Evolutionary conservation across 495 filamentous ascomycete species (phyloP).

Genomic region (Rostrohypoxylon terebratum): DNA sequence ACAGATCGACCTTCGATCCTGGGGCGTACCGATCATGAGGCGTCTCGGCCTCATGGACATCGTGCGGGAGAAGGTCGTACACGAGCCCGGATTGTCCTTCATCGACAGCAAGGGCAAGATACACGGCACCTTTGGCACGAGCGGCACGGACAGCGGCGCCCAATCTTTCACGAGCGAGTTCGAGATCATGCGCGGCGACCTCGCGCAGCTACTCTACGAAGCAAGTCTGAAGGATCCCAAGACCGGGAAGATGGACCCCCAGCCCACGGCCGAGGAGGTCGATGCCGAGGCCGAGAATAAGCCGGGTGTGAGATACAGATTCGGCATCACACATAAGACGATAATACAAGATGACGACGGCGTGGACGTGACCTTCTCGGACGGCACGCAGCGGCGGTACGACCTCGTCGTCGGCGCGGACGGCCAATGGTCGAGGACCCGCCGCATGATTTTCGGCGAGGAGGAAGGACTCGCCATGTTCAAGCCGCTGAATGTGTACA

Average conservation of each 20-base stretch:
- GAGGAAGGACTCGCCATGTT: constrained; percentile 41
- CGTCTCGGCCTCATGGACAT: constrained; percentile 62
- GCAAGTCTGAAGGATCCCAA: constrained; percentile 56
- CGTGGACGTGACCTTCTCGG: constrained; percentile 48
- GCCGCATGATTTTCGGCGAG: constrained; percentile 51
- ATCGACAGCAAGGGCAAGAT: constrained; percentile 52
- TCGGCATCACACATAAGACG: constrained; percentile 16
- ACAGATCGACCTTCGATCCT: constrained; percentile 61
- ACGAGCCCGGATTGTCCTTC: constrained; percentile 56
- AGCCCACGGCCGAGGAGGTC: neutral
- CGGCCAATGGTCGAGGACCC: constrained; percentile 59
- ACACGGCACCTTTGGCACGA: constrained; percentile 54
- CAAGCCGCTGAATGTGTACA: constrained; percentile 31
- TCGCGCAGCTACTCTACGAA: constrained; percentile 59
- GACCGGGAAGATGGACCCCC: constrained; percentile 8
- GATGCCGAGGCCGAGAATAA: neutral
- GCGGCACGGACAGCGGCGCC: constrained; percentile 51
- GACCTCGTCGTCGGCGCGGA: constrained; percentile 65
- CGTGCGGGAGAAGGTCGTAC: constrained; percentile 51
- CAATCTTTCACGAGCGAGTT: constrained; percentile 63
- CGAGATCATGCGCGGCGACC: constrained; percentile 66
- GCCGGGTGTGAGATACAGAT: constrained; percentile 41
- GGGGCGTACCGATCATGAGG: constrained; percentile 60
- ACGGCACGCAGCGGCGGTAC: constrained; percentile 51
- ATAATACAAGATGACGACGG: constrained; percentile 36